A percentile compares a stretch with the other conserved stretches of the same genome.
These are phyloP conservation scores for Jackrogersella minutella DNA, from an alignment of 495 filamentous ascomycete genomes.

Conservation along the genomic window DNA sequence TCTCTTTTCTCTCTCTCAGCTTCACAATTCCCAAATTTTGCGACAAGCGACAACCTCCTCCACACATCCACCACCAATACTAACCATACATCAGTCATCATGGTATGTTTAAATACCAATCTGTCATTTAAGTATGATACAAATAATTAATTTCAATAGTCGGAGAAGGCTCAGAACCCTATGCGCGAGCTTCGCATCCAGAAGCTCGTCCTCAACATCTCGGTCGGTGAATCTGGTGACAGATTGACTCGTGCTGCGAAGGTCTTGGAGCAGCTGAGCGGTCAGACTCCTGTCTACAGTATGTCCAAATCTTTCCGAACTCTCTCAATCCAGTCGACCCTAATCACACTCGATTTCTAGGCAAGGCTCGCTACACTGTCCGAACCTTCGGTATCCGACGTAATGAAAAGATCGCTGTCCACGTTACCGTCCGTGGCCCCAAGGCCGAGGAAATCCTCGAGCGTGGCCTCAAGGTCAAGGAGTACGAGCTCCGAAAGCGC, in stretches of 20 bases:
- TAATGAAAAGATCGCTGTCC: conserved; percentile 99
- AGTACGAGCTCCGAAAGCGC: conserved; percentile 97
- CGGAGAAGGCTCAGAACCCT: conserved; percentile 89
- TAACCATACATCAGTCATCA: conserved; percentile 46
- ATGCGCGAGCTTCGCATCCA: conserved; percentile 99
- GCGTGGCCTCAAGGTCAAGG: conserved; percentile 99
- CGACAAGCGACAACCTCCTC: conserved; percentile 23
- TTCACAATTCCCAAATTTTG: conserved; percentile 24
- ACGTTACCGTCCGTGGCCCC: conserved; percentile 99
- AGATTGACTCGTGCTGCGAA: conserved; percentile 99
- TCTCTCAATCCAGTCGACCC: too few species aligned
- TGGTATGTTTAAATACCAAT: conserved; percentile 34
- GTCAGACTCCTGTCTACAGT: conserved; percentile 99
- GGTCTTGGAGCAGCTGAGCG: conserved; percentile 98
- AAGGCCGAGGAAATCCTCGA: conserved; percentile 99
- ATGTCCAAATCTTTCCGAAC: conserved; percentile 48
- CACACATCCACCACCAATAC: conserved; percentile 31
- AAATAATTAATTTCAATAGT: conserved; percentile 43
- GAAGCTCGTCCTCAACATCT: conserved; percentile 99
- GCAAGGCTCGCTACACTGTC: conserved; percentile 99
- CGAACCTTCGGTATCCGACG: conserved; percentile 99
- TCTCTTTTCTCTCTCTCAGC: conserved; percentile 28
- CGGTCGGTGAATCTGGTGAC: conserved; percentile 99
- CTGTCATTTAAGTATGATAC: not conserved
- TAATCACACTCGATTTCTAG: conserved; percentile 56